phyloP scores from a whole-genome alignment of 2,329 filamentous ascomycete species.

The Diatrype stigma region DNA sequence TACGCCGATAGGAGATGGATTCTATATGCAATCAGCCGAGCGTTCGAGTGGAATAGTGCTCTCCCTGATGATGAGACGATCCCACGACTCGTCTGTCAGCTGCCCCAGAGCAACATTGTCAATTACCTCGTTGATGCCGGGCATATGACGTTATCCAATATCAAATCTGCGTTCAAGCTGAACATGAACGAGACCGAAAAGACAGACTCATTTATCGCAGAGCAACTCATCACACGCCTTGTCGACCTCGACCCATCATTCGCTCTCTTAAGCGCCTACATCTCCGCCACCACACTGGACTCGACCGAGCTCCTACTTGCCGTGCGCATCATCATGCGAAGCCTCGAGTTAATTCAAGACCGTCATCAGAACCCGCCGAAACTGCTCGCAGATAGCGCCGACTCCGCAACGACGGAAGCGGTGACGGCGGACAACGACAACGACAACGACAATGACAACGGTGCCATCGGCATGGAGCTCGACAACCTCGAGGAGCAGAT shows the following conservation, averaged over 20 bases:
- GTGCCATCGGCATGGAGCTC: constrained; percentile 48
- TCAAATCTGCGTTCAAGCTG: constrained; percentile 53
- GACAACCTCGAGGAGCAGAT: constrained; percentile 62
- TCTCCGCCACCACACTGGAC: constrained; percentile 62
- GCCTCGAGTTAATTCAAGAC: constrained; percentile 56
- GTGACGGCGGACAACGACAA: no score
- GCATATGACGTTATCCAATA: constrained; percentile 55
- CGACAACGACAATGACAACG: constrained; percentile 25
- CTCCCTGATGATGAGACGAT: constrained; percentile 39
- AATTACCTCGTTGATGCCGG: constrained; percentile 58
- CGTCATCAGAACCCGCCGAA: constrained; percentile 29
- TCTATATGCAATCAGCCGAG: constrained; percentile 57
- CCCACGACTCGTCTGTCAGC: constrained; percentile 33
- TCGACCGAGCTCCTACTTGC: constrained; percentile 63
- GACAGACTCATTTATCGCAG: constrained; percentile 46
- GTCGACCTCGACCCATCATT: constrained; percentile 64
- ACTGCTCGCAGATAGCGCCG: constrained; percentile 24
- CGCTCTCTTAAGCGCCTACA: constrained; percentile 60
- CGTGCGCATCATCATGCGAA: constrained; percentile 64
- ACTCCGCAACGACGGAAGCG: no score
- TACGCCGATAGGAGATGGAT: constrained; percentile 63
- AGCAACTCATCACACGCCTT: constrained; percentile 59
- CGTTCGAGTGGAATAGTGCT: constrained; percentile 52
- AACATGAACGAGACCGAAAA: constrained; percentile 40
- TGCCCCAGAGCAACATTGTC: constrained; percentile 51